Evolutionary conservation across 176 grass and related monocot genomes (phyloP).

Genomic region (Zea mays): DNA sequence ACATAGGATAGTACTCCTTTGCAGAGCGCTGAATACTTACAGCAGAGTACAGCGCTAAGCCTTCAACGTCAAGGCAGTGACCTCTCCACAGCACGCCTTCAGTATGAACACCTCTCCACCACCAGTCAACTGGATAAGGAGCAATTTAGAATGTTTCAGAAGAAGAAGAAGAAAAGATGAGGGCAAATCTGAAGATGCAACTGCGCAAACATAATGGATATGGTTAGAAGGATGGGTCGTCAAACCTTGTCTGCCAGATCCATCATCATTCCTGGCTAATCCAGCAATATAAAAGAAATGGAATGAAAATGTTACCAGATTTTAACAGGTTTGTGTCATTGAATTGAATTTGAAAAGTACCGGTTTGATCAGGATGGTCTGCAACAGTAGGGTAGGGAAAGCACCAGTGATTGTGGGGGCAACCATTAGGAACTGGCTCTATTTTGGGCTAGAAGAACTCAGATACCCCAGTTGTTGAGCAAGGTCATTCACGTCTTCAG

Average conservation of each 20-base stretch:
- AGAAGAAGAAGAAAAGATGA: neutral
- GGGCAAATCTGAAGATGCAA: neutral
- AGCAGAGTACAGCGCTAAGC: neutral
- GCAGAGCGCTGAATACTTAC: neutral
- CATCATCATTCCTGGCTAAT: constrained; percentile 22
- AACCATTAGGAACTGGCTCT: constrained; percentile 38
- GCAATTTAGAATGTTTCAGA: constrained; percentile 7
- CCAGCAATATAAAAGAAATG: constrained; percentile 3
- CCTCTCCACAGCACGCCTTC: neutral
- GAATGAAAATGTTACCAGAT: constrained; percentile 21
- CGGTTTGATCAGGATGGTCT: constrained; percentile 21
- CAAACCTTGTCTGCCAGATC: constrained; percentile 7
- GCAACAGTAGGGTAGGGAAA: constrained; percentile 26
- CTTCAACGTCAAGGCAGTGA: neutral
- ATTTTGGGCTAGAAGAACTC: constrained; percentile 57
- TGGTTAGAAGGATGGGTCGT: neutral
- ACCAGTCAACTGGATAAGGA: constrained; percentile 15
- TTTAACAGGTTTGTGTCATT: constrained; percentile 11
- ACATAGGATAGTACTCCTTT: neutral
- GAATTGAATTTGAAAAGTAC: constrained; percentile 32
- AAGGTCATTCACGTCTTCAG: constrained; percentile 44
- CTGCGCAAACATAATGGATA: neutral
- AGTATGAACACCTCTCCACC: neutral
- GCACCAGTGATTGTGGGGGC: constrained; percentile 37
- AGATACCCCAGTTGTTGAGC: constrained; percentile 66